Evolutionary conservation across 1,284 basidiomycete genomes (phyloP).

Genomic region (Veloboletus limbatus): DNA sequence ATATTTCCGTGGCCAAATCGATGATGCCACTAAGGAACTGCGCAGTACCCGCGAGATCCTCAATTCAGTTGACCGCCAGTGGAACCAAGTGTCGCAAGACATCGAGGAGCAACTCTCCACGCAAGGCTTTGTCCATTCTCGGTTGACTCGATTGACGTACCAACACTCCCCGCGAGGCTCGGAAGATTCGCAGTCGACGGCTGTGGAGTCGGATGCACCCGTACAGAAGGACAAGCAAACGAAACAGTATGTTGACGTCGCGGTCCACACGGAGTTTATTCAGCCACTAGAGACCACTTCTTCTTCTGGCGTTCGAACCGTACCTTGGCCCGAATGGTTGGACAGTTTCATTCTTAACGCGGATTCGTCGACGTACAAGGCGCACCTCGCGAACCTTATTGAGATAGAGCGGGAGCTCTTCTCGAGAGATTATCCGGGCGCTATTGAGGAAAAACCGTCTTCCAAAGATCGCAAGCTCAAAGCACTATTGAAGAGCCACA

Average conservation of each 20-base stretch:
- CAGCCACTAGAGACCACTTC: conserved; percentile 23
- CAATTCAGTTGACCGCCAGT: conserved; percentile 37
- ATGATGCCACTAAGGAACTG: conserved; percentile 50
- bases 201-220: conserved; percentile 32
- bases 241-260: conserved; percentile 23
- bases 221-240: conserved; percentile 20
- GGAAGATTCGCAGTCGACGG: conserved; percentile 55
- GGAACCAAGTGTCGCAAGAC: conserved; percentile 42
- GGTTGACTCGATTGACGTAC: conserved; percentile 33
- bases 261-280: conserved; percentile 23
- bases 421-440: conserved; percentile 23
- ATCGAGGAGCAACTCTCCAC: conserved; percentile 40
- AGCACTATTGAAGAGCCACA: conserved; percentile 39
- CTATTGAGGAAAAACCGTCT: conserved; percentile 33
- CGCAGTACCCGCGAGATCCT: conserved; percentile 44
- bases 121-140: conserved; percentile 21
- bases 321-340: conserved; percentile 41
- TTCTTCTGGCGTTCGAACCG: conserved; percentile 25
- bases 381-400: conserved; percentile 36
- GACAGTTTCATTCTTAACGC: conserved; percentile 34
- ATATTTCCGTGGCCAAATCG: conserved; percentile 48
- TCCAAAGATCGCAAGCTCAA: conserved; percentile 36
- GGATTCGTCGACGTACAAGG: conserved; percentile 37
- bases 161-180: conserved; percentile 43
- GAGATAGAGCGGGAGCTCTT: conserved; percentile 40